Percentiles rank a stretch among this genome's conserved stretches.
Evolutionary conservation across 2,329 filamentous ascomycete species (phyloP).

Genomic region (Colletotrichum sp.): DNA sequence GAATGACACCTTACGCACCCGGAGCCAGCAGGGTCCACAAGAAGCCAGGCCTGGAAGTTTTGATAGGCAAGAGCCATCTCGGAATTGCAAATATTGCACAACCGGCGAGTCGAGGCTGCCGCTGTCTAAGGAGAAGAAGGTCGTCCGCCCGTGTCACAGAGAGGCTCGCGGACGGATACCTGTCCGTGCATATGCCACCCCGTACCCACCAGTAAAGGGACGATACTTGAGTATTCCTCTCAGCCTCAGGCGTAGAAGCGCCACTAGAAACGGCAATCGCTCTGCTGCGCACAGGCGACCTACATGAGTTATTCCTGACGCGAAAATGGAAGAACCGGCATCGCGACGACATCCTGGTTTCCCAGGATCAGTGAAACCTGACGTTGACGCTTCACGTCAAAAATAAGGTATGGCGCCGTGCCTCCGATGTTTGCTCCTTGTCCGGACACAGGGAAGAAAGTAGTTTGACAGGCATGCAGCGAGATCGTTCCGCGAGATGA

Average conservation of each 20-base stretch:
- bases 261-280: not conserved
- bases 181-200: slow-evolving; percentile 5
- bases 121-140: not conserved
- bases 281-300: not conserved
- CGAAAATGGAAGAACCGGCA: not conserved
- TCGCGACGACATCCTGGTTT: not conserved
- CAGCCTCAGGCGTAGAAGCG: not conserved
- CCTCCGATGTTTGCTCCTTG: not conserved
- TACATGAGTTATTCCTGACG: not conserved
- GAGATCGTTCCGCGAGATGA: not conserved
- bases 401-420: not conserved
- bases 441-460: not conserved
- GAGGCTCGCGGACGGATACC: not conserved
- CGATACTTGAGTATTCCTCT: not conserved
- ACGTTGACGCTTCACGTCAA: not conserved
- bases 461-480: not conserved
- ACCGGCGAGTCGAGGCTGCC: not conserved
- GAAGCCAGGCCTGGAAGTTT: not conserved
- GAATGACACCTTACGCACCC: not conserved
- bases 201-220: not conserved
- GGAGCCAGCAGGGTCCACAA: not conserved
- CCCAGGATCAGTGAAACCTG: not conserved
- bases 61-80: slow-evolving; percentile 1
- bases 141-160: slow-evolving; percentile 7
- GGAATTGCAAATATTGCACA: not conserved